These are phyloP conservation scores for Cercophora scortea DNA, from an alignment of 495 filamentous ascomycete species.

Conservation along the genomic window DNA sequence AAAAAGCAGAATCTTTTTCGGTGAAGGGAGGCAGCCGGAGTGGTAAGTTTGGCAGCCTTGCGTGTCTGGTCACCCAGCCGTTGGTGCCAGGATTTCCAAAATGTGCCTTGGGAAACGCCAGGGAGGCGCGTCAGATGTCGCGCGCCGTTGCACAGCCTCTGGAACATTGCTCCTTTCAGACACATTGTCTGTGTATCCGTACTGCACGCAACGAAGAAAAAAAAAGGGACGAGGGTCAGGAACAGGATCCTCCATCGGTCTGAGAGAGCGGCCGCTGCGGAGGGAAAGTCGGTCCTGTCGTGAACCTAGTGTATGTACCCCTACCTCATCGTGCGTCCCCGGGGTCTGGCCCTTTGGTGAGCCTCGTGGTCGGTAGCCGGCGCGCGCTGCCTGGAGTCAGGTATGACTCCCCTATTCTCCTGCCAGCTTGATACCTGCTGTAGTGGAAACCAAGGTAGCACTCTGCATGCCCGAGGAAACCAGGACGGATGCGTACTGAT, in stretches of 20 bases:
- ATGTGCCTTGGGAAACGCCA: not conserved
- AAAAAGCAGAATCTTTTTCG: conserved; percentile 13
- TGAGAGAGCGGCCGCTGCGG: too few relatives aligned
- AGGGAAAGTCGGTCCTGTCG: not conserved
- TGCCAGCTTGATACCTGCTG: too few relatives aligned
- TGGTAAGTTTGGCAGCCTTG: not conserved
- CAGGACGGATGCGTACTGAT: conserved; percentile 5
- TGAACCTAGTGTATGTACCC: not conserved
- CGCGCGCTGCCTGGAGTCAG: conserved; percentile 10
- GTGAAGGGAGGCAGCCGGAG: conserved; percentile 14
- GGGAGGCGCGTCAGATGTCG: not conserved
- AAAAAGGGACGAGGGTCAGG: too few relatives aligned
- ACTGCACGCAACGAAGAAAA: too few relatives aligned
- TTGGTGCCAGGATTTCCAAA: not conserved
- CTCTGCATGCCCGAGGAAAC: not conserved
- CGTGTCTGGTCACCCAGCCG: not conserved
- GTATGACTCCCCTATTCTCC: conserved; percentile 5
- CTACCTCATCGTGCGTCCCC: not conserved
- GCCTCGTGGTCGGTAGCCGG: conserved; percentile 9
- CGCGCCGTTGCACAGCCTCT: not conserved
- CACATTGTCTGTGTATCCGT: too few relatives aligned
- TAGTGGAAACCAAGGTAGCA: too few relatives aligned
- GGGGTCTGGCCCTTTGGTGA: conserved; percentile 10
- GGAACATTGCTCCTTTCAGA: too few relatives aligned
- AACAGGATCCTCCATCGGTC: too few relatives aligned